phyloP scores from a whole-genome alignment of 257 asterid genomes.

The Solanum bulbocastanum region DNA sequence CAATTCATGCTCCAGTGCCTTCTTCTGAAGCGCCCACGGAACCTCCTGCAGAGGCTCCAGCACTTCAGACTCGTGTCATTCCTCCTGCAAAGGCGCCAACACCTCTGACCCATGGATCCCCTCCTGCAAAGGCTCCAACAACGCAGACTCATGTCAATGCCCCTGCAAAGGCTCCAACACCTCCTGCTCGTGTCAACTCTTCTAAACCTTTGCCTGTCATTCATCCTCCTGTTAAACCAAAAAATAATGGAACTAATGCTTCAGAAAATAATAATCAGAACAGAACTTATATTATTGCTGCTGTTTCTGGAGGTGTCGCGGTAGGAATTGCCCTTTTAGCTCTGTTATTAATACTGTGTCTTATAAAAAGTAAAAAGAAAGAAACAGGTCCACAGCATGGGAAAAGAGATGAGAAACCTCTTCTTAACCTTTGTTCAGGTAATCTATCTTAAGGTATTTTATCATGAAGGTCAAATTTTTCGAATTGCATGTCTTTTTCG shows the following conservation, averaged over 20 bases:
- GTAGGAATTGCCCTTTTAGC: conserved; percentile 37
- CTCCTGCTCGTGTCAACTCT: neutral
- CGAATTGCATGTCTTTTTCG: neutral
- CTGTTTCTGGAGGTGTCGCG: conserved; percentile 27
- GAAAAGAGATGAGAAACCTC: conserved; percentile 56
- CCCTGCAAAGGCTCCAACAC: neutral
- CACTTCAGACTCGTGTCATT: neutral
- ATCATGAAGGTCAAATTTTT: neutral
- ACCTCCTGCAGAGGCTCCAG: conserved; percentile 10
- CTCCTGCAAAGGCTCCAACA: neutral
- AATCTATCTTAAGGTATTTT: conserved; percentile 46
- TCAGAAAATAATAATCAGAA: neutral
- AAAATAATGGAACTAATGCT: conserved; percentile 1
- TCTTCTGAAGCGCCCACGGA: conserved; percentile 1
- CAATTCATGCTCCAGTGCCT: conserved; percentile 11
- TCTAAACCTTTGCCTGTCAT: conserved; percentile 1
- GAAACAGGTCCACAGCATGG: conserved; percentile 26
- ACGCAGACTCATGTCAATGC: neutral
- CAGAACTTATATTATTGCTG: conserved; percentile 17
- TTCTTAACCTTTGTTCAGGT: conserved; percentile 41
- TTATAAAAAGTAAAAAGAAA: conserved; percentile 17
- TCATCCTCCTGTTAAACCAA: conserved; percentile 3
- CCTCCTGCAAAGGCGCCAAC: neutral
- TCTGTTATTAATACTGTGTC: conserved; percentile 27
- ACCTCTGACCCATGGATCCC: neutral